Base-by-base conservation (phyloP, 2,329 filamentous ascomycete species). In the Verruconis gallopava region DNA sequence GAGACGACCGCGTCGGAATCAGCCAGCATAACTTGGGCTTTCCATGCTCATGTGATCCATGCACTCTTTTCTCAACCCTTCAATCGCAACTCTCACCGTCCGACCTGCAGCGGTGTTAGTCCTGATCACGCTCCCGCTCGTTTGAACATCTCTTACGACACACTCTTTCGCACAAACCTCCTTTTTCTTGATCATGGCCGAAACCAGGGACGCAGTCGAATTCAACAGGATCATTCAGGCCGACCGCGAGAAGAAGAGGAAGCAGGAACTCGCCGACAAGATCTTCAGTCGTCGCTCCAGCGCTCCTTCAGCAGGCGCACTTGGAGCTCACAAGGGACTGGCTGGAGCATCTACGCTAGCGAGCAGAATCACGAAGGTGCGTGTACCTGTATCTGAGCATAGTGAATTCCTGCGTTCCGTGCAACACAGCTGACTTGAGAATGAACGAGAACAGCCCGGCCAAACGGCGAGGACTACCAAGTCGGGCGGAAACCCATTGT, bases 281-380 rank as follows among this genome's bases (percentile, higher is more conserved):
- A 84, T 88, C 54, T 79, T 88, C 50, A 73, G 73, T 50, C 63
- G 70, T 44, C 74, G 78, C 50, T 61, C 71, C 40, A 79, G 72
- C 53, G 70, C 64, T 11, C 64, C 77, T 30, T 71, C 15, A n/a
- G 14, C 44, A 17, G 33, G 72, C 14, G 57, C 65, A 18, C 63
- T 61, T 39, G 50, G 56, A 4, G 66, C 53, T 56, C 62, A 46
- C 55, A 57, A 44, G 53, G 57, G 39, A 65, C 40, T 37, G 15
- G 42, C 55, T 42, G 9, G 53, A 48, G 51, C 70, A 40, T 66
- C 76, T 52, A 75, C 75, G 3, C 71, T 86, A 39, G 75, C 81
- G 43, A 82, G 78, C 60, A 81, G 82, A 30, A 69, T 86, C 38
- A 76, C 73, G 53, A 86, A 86, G 74, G 77, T 77, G 40, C 25